These are phyloP conservation scores for Hagleromyces aurorensis DNA, from an alignment of 805 yeast genomes.

Conservation along the genomic window DNA sequence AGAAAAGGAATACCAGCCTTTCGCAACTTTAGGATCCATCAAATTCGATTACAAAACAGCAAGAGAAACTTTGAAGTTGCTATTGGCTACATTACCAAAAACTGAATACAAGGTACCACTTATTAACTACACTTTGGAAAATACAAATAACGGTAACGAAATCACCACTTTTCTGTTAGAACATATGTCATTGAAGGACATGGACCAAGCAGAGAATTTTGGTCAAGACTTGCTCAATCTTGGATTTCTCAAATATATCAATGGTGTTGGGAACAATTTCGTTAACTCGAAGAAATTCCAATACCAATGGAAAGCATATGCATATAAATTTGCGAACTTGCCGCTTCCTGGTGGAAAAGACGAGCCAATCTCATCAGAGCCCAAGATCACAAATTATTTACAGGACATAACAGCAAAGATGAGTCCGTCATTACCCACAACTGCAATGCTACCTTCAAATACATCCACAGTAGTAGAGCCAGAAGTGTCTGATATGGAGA, in stretches of 20 bases:
- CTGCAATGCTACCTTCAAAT: constrained; percentile 1
- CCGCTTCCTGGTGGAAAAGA: constrained; percentile 17
- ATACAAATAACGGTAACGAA: constrained; percentile 31
- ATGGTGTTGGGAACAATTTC: constrained; percentile 61
- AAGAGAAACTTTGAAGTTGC: constrained; percentile 34
- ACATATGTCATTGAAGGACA: constrained; percentile 28
- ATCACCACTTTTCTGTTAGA: constrained; percentile 26
- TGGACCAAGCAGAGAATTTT: constrained; percentile 56
- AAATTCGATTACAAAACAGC: constrained; percentile 30
- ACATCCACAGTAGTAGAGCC: constrained; percentile 13
- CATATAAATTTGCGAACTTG: constrained; percentile 47
- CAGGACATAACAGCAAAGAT: constrained; percentile 12
- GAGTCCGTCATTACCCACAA: constrained; percentile 4
- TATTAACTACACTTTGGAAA: constrained; percentile 30
- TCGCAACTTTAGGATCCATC: constrained; percentile 25
- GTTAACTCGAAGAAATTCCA: constrained; percentile 66
- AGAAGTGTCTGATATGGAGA: constrained; percentile 28
- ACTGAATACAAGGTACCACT: constrained; percentile 54
- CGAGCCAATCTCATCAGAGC: constrained; percentile 7
- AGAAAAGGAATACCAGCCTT: constrained; percentile 26
- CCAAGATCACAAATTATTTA: constrained; percentile 11
- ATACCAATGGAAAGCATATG: constrained; percentile 75
- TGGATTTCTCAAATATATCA: constrained; percentile 48
- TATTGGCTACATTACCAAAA: constrained; percentile 46
- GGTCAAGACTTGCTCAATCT: constrained; percentile 63